Conservation (phyloP, 179 eudicot genomes). For the Silene noctiflora region DNA sequence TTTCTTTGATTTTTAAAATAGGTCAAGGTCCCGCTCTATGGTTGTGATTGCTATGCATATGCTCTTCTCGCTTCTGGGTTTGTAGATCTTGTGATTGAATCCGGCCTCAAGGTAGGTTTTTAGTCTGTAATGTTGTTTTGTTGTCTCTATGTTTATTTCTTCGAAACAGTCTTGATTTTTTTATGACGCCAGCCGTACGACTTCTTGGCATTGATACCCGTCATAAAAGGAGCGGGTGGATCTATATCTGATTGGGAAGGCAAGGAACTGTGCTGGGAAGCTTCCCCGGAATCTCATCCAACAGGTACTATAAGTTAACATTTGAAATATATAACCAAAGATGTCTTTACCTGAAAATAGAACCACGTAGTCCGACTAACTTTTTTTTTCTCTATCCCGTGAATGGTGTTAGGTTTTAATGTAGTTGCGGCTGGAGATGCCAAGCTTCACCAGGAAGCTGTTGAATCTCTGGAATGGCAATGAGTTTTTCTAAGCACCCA, state of each 20-base stretch:
- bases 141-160: constrained; percentile 11
- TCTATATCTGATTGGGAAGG: constrained; percentile 45
- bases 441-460: constrained; percentile 63
- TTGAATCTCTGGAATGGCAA: constrained; percentile 50
- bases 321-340: neutral
- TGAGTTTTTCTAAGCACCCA: constrained; percentile 13
- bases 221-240: constrained; percentile 44
- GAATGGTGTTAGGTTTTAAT: constrained; percentile 52
- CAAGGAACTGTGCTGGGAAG: constrained; percentile 23
- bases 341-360: neutral
- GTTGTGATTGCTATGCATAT: constrained; percentile 97
- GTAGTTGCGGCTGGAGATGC: constrained; percentile 83
- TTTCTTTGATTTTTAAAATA: constrained; percentile 23
- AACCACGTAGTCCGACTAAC: neutral
- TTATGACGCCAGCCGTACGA: constrained; percentile 39
- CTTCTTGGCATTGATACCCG: constrained; percentile 41
- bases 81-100: constrained; percentile 93
- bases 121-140: neutral
- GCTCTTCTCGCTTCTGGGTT: constrained; percentile 93
- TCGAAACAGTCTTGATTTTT: no score
- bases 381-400: neutral
- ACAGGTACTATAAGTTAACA: constrained; percentile 33
- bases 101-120: constrained; percentile 80
- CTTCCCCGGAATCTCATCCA: constrained; percentile 27
- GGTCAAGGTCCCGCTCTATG: constrained; percentile 93